Evolutionary conservation across 1,284 basidiomycete genomes (phyloP), one percentile per base, ranked within the genome.

Genomic region (Wallemia ichthyophaga): DNA sequence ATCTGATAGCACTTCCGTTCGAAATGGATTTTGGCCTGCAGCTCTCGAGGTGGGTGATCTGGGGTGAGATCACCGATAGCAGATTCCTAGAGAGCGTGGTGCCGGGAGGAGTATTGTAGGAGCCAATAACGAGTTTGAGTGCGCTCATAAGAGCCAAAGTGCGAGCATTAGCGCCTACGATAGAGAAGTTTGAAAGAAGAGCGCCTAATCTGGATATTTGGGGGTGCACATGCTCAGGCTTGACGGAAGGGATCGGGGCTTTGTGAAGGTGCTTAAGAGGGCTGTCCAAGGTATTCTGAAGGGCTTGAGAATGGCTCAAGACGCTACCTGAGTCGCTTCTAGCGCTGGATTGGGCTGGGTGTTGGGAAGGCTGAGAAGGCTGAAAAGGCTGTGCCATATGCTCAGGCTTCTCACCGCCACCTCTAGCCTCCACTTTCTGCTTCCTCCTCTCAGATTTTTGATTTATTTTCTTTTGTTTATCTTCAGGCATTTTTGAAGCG

Each of bases 11-110:
- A 66, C 91, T 91, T 0, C 86, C 88, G 79, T 89, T 87, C 25
- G 86, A 85, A n/a, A 87, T 80, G n/a, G 85, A 84, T 80, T 91
- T 83, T 0, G 86, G 84, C 58, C 89, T 74, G 26, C 85, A 83
- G 59, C 82, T 77, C 19, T 88, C 85, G 19, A 92, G 76, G 70
- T 89, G 82, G 25, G 79, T 82, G 64, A 94, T 92, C 75, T 94
- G 89, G 19, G 85, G 84, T 3, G 85, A 86, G 32, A 89, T 74
- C 70, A 87, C 78, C 13, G 83, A 83, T 77, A 84, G 84, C 48
- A 89, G 75, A 72, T 89, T 84, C 60, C 85, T 76, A 9, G 85
- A 83, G 27, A 89, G 77, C 0, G 83, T 85, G 60, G 78, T 85
- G 64, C 85, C 80, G 1, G 77, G 76, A 13, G 85, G 85, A 1